Conservation (phyloP, 208 protist species). For the Wallacemonas sp. region DNA sequence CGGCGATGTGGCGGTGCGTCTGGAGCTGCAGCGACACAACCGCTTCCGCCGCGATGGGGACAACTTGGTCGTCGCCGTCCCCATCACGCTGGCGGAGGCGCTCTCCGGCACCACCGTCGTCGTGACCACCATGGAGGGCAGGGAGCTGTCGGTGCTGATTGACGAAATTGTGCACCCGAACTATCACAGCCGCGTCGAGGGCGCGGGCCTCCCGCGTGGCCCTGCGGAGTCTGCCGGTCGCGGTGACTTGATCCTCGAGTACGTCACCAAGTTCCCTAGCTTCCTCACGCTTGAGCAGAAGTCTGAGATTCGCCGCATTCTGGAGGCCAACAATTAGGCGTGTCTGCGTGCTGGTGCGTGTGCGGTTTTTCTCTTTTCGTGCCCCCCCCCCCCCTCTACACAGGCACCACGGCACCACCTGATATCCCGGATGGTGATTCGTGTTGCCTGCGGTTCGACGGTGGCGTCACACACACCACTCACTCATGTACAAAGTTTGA, state of each 20-base stretch:
- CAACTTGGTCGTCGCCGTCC: conserved; percentile 66
- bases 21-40: conserved; percentile 69
- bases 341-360: neutral
- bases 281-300: conserved; percentile 90
- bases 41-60: conserved; percentile 85
- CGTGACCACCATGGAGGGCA: conserved; percentile 79
- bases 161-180: conserved; percentile 88
- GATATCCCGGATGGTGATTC: too few relatives aligned
- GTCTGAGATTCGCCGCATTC: conserved; percentile 76
- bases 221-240: conserved; percentile 37
- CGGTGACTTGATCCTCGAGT: conserved; percentile 84
- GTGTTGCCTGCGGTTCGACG: too few relatives aligned
- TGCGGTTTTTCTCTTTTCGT: conserved; percentile 10
- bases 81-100: conserved; percentile 77
- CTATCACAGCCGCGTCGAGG: conserved; percentile 72
- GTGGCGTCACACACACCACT: too few relatives aligned
- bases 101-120: conserved; percentile 86
- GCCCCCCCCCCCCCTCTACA: too few relatives aligned
- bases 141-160: conserved; percentile 73
- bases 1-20: conserved; percentile 73
- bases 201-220: conserved; percentile 62
- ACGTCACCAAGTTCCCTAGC: conserved; percentile 73
- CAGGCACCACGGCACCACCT: too few relatives aligned
- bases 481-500: too few relatives aligned
- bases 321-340: conserved; percentile 54